Base-by-base conservation (phyloP, 768 basidiomycete species). In the Boletus barrowsii region DNA sequence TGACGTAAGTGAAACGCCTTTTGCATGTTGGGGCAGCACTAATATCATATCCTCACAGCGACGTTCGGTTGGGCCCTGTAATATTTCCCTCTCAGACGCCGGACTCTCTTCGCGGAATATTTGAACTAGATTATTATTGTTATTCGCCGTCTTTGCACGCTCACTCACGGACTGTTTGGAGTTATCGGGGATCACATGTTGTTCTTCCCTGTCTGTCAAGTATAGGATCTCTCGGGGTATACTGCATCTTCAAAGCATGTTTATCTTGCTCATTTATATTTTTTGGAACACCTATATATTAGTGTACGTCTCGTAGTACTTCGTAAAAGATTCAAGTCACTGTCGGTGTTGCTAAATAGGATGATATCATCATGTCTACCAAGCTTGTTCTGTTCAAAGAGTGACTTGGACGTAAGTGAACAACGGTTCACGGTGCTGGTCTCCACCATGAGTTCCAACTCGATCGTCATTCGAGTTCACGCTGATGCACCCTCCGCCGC, bases 401-500 rank as follows among this genome's bases (percentile, higher is more conserved):
- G 26, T 26, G 8, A 29, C 29, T 29, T 29, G 29, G 2, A 29
- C 29, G 29, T 29, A 29, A 29, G 29, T 29, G 9, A 2, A 11
- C 11, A 7, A 35, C 33, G 10, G 33, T 33, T 10, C 33, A 33
- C 10, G 9, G 14, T 13, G 13, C 11, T 14, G 33, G 33, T 22
- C 51, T 37, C 33, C 10, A 37, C 42, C 57, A 68, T 69, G 66
- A 36, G 32, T 49, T 22, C 58, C 36, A 57, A 56, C 49, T 30
- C 62, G 18, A 51, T 71, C 54, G 29, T 62, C 39, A 58, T 83
- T 46, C 73, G 74, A 30, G 64, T 78, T 32, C 78, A 79, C 56
- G 74, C 73, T 35, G 72, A 70, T 29, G 65, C 72, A 30, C 69
- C 72, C 39, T 78, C 80, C 37, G 74, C 79, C 42, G 79, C 81